Conservation (phyloP, 352 stramenopile genomes). For the Phytophthora pisi region DNA sequence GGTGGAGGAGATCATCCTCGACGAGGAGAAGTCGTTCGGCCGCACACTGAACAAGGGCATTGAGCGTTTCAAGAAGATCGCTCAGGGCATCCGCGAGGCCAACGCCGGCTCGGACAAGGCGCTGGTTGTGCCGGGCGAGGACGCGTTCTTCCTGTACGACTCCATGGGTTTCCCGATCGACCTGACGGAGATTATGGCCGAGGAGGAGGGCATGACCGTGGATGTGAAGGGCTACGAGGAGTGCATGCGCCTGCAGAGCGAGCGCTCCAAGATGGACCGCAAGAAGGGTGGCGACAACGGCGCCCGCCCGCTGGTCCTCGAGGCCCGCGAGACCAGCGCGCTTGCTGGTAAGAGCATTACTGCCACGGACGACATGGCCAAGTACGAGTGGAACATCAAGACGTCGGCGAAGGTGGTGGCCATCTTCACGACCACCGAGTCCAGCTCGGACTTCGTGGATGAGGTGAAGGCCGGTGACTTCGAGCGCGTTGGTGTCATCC, state of each 20-base stretch:
- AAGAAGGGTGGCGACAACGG: slow-evolving; percentile 84
- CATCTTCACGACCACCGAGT: slow-evolving; percentile 94
- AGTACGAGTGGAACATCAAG: slow-evolving; percentile 94
- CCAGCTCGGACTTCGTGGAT: slow-evolving; percentile 84
- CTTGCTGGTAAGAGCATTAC: slow-evolving; percentile 85
- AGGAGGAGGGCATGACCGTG: slow-evolving; percentile 94
- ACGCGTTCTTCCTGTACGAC: slow-evolving; percentile 99
- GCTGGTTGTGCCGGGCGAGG: slow-evolving; percentile 91
- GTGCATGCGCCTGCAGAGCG: slow-evolving; percentile 91
- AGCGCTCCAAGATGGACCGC: slow-evolving; percentile 89
- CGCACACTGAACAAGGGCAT: slow-evolving; percentile 95
- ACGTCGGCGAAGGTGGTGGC: slow-evolving; percentile 88
- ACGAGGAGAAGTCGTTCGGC: slow-evolving; percentile 97
- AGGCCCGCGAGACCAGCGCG: slow-evolving; percentile 94
- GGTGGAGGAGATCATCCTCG: slow-evolving; percentile 94
- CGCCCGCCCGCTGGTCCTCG: slow-evolving; percentile 89
- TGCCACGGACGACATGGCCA: slow-evolving; percentile 92
- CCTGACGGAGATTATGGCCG: slow-evolving; percentile 97
- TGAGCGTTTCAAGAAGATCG: slow-evolving; percentile 91
- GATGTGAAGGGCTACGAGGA: slow-evolving; percentile 94
- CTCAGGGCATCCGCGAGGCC: slow-evolving; percentile 64
- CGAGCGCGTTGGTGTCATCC: slow-evolving; percentile 94
- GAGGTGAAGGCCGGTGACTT: slow-evolving; percentile 77
- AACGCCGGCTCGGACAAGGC: slow-evolving; percentile 55
- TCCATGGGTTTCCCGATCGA: slow-evolving; percentile 99